These are phyloP conservation scores for Strigomonas oncopelti DNA, from an alignment of 208 protist species.

Conservation along the genomic window DNA sequence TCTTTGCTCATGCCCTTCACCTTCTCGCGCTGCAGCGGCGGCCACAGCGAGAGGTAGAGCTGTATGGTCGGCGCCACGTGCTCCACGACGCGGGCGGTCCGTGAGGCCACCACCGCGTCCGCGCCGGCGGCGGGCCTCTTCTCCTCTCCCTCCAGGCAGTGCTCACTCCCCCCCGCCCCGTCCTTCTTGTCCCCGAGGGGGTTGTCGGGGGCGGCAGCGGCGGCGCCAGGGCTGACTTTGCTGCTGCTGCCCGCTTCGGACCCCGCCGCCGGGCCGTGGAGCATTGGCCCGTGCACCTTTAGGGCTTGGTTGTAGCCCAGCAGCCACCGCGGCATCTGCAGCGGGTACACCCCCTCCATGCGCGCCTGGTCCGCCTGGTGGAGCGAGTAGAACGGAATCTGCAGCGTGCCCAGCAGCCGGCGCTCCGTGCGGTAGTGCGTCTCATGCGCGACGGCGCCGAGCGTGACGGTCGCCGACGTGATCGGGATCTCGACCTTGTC, in stretches of 20 bases:
- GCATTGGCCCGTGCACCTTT: neutral
- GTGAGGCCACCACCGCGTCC: neutral
- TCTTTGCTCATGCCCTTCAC: constrained; percentile 23
- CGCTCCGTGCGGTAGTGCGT: constrained; percentile 85
- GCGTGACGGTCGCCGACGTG: constrained; percentile 26
- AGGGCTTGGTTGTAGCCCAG: constrained; percentile 47
- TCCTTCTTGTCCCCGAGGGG: constrained; percentile 11
- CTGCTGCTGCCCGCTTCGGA: neutral
- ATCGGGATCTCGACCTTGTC: constrained; percentile 79
- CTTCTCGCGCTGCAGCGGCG: constrained; percentile 54
- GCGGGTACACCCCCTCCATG: constrained; percentile 71
- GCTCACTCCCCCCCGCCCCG: neutral
- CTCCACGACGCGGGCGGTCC: neutral
- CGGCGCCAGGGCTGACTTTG: neutral
- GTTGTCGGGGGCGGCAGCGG: constrained; percentile 4
- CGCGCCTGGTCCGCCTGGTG: constrained; percentile 57
- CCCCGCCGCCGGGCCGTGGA: neutral
- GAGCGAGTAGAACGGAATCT: constrained; percentile 73
- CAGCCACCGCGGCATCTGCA: constrained; percentile 69
- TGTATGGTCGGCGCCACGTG: constrained; percentile 46
- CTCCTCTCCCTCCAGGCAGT: neutral
- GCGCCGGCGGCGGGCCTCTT: neutral
- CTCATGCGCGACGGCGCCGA: constrained; percentile 61
- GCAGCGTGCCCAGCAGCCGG: constrained; percentile 68
- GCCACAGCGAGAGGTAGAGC: constrained; percentile 80